Evolutionary conservation across 164 flowering plant species (phyloP), one percentile per base, ranked within the genome.

Genomic region (Malania oleifera): DNA sequence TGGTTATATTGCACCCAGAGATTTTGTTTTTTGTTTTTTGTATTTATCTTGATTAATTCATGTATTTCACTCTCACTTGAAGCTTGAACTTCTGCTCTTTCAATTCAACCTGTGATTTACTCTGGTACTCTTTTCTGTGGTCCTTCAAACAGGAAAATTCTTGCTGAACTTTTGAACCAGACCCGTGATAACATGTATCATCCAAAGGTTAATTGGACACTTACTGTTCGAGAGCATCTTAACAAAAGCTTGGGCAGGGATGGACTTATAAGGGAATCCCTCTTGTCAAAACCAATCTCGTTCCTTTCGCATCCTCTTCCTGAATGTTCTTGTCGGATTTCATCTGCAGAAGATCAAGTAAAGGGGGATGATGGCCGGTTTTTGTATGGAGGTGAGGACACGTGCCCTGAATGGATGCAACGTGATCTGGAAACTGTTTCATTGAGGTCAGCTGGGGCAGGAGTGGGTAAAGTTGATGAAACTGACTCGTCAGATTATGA

Each of bases 251-350:
- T 82, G 73, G 68, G 70, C 12, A 82, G 70, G 59, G 88, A 81
- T 26, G 99, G 99, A 59, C 77, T 93, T 50, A 53, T 75, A 40
- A 73, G 69, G 73, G 82, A 83, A 66, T 74, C 81, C n/a, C 62
- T 60, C 29, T 35, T 40, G 10, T 79, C 93, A 15, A 90, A 86
- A 66, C 78, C 86, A 17, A 67, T 62, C 26, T 80, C 74, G 7
- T 93, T 93, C 65, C 82, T 93, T 29, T 79, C 99, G 15, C 91
- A 93, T 60, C 99, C 99, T 2, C 76, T 90, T 38, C 99, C 97
- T 0, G 97, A 90, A 71, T 93, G 99, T 71, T 82, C 88, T n/a
- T 93, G 99, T 70, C 73, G 81, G 66, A 74, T 75, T 31, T 51
- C 78, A 43, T 66, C 79, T 34, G 49, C 62, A 27, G 73, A 77